phyloP scores from a whole-genome alignment of 768 basidiomycete genomes.

The Termitomyces sp. region DNA sequence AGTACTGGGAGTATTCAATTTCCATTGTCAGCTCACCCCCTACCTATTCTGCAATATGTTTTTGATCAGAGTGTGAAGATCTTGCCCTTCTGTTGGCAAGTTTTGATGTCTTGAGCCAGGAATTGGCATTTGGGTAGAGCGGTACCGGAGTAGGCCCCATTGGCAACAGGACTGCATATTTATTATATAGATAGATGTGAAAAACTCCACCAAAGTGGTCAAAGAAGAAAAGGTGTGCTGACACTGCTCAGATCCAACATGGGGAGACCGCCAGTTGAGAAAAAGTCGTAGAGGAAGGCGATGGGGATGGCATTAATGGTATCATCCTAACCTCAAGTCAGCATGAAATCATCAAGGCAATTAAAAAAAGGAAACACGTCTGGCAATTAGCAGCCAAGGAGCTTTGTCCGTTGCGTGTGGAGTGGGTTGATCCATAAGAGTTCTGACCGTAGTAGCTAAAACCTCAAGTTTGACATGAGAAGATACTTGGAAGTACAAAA shows the following conservation, averaged over 20 bases:
- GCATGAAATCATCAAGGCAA: not conserved
- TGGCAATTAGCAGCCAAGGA: constrained; percentile 45
- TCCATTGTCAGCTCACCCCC: too few relatives aligned
- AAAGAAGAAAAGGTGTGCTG: not conserved
- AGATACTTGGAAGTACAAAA: too few relatives aligned
- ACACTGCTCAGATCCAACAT: constrained; percentile 59
- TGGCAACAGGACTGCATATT: constrained; percentile 40
- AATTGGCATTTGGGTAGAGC: constrained; percentile 51
- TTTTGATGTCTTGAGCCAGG: constrained; percentile 48
- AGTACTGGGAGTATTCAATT: too few relatives aligned
- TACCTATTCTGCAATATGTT: too few relatives aligned
- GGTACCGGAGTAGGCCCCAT: constrained; percentile 48
- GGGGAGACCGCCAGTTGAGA: constrained; percentile 50
- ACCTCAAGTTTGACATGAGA: not conserved
- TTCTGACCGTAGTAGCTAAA: constrained; percentile 51
- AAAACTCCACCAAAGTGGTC: not conserved
- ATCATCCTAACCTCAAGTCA: constrained; percentile 33
- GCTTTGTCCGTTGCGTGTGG: constrained; percentile 33
- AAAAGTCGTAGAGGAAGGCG: constrained; percentile 58
- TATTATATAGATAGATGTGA: constrained; percentile 16
- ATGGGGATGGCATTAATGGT: constrained; percentile 54
- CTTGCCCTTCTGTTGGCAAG: constrained; percentile 54
- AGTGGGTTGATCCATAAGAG: constrained; percentile 48
- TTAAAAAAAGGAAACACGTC: constrained; percentile 18
- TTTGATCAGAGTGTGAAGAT: constrained; percentile 41